phyloP scores from a whole-genome alignment of 805 yeast genomes.

The Saccharomyces paradoxus region DNA sequence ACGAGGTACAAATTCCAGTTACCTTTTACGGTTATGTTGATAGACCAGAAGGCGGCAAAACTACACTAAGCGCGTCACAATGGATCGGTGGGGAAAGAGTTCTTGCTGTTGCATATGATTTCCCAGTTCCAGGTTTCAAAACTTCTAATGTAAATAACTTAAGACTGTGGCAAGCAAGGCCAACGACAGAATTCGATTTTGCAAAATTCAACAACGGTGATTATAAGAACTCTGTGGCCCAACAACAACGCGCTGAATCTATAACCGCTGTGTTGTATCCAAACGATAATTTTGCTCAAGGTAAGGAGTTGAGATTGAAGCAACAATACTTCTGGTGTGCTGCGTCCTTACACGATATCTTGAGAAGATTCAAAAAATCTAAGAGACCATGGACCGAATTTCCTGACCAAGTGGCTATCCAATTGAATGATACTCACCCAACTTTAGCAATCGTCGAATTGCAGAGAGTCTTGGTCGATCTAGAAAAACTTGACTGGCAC shows the following conservation, averaged over 20 bases:
- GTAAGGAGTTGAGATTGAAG: constrained; percentile 85
- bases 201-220: constrained; percentile 88
- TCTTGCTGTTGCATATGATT: constrained; percentile 82
- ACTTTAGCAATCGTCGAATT: constrained; percentile 85
- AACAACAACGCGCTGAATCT: constrained; percentile 84
- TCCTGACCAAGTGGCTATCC: constrained; percentile 82
- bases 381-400: constrained; percentile 72
- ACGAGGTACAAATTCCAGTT: constrained; percentile 81
- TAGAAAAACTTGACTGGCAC: constrained; percentile 75
- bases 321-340: constrained; percentile 97
- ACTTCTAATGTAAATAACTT: constrained; percentile 79
- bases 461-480: constrained; percentile 76
- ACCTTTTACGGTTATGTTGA: constrained; percentile 81
- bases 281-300: constrained; percentile 84
- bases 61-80: constrained; percentile 50
- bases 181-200: constrained; percentile 87
- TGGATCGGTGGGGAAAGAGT: constrained; percentile 91
- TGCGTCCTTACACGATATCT: constrained; percentile 84
- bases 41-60: constrained; percentile 41
- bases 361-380: constrained; percentile 79
- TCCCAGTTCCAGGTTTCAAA: constrained; percentile 86
- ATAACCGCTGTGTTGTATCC: constrained; percentile 91
- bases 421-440: constrained; percentile 92
- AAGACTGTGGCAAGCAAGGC: constrained; percentile 84
- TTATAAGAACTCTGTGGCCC: constrained; percentile 71